Evolutionary conservation across 352 stramenopile species (phyloP).

Genomic region (Pythium brassicae): DNA sequence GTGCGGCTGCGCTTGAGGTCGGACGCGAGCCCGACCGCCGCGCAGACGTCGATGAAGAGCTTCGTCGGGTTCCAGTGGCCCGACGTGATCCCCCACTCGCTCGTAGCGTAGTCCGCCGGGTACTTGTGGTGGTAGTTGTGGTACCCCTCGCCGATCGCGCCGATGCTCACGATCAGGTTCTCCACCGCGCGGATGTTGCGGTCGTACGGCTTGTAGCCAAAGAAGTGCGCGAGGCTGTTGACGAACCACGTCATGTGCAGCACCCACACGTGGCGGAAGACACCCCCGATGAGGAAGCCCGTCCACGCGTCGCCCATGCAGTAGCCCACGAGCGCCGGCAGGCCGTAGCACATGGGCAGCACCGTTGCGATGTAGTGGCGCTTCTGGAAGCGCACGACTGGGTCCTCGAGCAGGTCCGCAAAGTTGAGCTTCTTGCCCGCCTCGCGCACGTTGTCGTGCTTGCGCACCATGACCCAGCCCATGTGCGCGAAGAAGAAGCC

Average conservation of each 20-base stretch:
- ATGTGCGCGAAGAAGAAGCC: conserved; percentile 99
- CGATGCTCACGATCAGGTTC: conserved; percentile 96
- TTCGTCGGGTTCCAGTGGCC: conserved; percentile 98
- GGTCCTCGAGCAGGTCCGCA: conserved; percentile 92
- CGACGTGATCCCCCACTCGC: conserved; percentile 94
- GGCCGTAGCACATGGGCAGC: conserved; percentile 96
- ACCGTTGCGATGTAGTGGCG: conserved; percentile 86
- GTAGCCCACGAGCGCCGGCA: conserved; percentile 89
- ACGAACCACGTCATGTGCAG: conserved; percentile 99
- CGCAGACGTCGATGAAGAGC: conserved; percentile 95
- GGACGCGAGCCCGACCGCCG: conserved; percentile 91
- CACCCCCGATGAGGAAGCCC: conserved; percentile 95
- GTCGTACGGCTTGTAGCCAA: conserved; percentile 98
- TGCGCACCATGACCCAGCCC: conserved; percentile 98
- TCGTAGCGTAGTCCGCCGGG: conserved; percentile 97
- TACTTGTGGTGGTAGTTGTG: conserved; percentile 99
- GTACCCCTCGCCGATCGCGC: conserved; percentile 96
- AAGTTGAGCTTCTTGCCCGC: conserved; percentile 93
- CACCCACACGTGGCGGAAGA: conserved; percentile 94
- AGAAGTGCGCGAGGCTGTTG: conserved; percentile 98
- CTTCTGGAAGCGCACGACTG: conserved; percentile 96
- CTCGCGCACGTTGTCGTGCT: conserved; percentile 91
- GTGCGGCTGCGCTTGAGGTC: conserved; percentile 94
- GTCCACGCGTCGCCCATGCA: conserved; percentile 91
- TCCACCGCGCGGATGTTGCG: conserved; percentile 92